phyloP scores from a whole-genome alignment of 2,329 filamentous ascomycete genomes.

The Venturia effusa region DNA sequence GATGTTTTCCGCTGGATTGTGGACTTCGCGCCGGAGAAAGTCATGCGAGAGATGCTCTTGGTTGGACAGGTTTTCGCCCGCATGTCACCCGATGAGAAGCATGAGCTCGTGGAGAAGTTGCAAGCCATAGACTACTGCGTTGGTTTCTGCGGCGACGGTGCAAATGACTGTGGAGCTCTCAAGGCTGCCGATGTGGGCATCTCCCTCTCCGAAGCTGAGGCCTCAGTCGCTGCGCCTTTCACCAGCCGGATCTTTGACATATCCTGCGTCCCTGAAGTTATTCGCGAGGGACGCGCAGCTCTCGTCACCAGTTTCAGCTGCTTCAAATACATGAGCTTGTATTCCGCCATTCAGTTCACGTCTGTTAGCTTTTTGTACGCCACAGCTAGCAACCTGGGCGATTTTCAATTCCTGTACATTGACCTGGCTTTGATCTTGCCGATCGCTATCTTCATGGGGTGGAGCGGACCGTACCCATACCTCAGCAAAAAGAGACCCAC shows the following conservation, averaged over 20 bases:
- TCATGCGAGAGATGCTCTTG: constrained; percentile 79
- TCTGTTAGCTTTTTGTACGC: constrained; percentile 95
- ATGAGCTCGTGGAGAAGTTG: constrained; percentile 92
- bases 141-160: constrained; percentile 94
- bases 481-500: constrained; percentile 81
- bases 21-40: constrained; percentile 74
- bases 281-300: constrained; percentile 83
- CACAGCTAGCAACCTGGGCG: constrained; percentile 84
- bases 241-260: constrained; percentile 95
- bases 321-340: constrained; percentile 99
- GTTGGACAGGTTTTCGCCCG: constrained; percentile 88
- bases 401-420: constrained; percentile 97
- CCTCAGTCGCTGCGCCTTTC: constrained; percentile 95
- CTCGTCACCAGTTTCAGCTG: constrained; percentile 98
- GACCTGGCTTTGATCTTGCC: constrained; percentile 86
- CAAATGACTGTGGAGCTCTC: constrained; percentile 92
- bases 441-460: constrained; percentile 73
- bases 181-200: constrained; percentile 98
- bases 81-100: constrained; percentile 98
- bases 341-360: constrained; percentile 98
- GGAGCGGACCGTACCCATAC: constrained; percentile 72
- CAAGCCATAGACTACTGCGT: constrained; percentile 93
- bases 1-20: constrained; percentile 96
- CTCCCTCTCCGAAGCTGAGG: constrained; percentile 91
- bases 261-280: constrained; percentile 85